These are phyloP conservation scores for Aspergillus viridinutans DNA, from an alignment of 2,329 filamentous ascomycete genomes.

Conservation along the genomic window DNA sequence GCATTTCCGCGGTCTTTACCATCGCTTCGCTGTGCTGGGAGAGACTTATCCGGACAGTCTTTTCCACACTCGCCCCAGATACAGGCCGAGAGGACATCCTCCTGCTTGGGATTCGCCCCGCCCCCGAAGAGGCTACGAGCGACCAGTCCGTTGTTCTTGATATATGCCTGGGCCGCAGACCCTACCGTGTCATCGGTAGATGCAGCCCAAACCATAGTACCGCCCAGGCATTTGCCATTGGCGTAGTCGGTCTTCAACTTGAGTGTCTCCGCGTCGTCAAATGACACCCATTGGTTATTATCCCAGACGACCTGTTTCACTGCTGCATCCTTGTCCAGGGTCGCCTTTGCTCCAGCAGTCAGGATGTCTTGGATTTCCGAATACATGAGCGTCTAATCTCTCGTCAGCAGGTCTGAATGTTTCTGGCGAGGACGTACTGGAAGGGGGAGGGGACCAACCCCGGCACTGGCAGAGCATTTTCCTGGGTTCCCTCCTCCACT, in stretches of 20 bases:
- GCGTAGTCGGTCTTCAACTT: slow-evolving; percentile 31
- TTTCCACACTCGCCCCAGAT: not conserved
- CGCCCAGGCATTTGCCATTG: slow-evolving; percentile 27
- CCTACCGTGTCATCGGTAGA: not conserved
- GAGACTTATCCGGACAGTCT: not conserved
- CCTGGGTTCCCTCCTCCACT: slow-evolving; percentile 18
- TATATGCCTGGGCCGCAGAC: not conserved
- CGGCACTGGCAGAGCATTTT: slow-evolving; percentile 18
- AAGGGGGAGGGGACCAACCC: slow-evolving; percentile 17
- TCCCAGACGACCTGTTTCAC: slow-evolving; percentile 36
- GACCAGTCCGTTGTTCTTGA: not conserved
- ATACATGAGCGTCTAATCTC: slow-evolving; percentile 22
- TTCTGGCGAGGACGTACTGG: not conserved
- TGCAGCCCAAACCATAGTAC: slow-evolving; percentile 16
- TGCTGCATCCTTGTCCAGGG: slow-evolving; percentile 23
- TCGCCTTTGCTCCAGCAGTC: slow-evolving; percentile 13
- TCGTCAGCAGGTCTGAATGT: not conserved
- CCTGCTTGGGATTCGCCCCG: not conserved
- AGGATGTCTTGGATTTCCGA: slow-evolving; percentile 34
- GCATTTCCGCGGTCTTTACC: not conserved
- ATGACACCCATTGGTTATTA: slow-evolving; percentile 42
- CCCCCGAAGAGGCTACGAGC: not conserved
- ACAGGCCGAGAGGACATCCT: not conserved
- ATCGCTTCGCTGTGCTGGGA: not conserved
- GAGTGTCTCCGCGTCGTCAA: slow-evolving; percentile 38